A percentile compares a stretch with the other conserved stretches of the same genome.
Evolutionary conservation across 306 rosid genomes (phyloP).

Genomic region (Cicer bijugum): DNA sequence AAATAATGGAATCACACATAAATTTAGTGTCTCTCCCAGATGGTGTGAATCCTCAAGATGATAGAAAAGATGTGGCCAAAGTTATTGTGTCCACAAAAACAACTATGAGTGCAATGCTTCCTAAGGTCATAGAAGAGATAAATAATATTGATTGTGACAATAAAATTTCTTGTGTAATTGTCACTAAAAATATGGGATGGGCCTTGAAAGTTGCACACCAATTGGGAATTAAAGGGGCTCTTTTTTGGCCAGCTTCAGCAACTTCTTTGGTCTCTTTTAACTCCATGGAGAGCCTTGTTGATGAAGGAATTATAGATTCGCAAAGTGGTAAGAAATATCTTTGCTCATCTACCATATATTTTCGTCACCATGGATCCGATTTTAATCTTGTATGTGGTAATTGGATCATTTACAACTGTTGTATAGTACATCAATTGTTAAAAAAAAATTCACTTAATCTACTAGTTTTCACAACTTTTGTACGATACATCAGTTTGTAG

Average conservation of each 20-base stretch:
- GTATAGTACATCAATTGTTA: too few species aligned
- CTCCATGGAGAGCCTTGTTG: slow-evolving; percentile 43
- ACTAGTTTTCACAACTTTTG: too few species aligned
- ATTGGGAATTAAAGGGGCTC: slow-evolving; percentile 54
- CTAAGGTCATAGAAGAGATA: slow-evolving; percentile 50
- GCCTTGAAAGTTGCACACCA: slow-evolving; percentile 49
- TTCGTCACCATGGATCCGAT: background rate
- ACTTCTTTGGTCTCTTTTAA: slow-evolving; percentile 35
- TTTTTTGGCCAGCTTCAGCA: slow-evolving; percentile 58
- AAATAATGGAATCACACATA: slow-evolving; percentile 28
- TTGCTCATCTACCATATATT: background rate
- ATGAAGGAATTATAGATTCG: slow-evolving; percentile 47
- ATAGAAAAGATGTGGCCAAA: slow-evolving; percentile 41
- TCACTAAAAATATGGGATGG: slow-evolving; percentile 55
- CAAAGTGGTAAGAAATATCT: slow-evolving; percentile 35
- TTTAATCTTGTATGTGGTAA: too few species aligned
- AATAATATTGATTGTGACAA: slow-evolving; percentile 35
- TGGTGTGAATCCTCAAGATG: slow-evolving; percentile 58
- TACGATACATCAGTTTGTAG: too few species aligned
- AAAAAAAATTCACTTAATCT: too few species aligned
- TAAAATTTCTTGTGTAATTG: slow-evolving; percentile 52
- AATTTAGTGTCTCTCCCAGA: slow-evolving; percentile 57
- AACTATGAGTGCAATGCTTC: slow-evolving; percentile 53
- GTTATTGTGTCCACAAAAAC: slow-evolving; percentile 38
- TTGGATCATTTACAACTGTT: too few species aligned